These are phyloP conservation scores for Diutina sp. DNA, from an alignment of 1,139 yeast species.

Conservation along the genomic window DNA sequence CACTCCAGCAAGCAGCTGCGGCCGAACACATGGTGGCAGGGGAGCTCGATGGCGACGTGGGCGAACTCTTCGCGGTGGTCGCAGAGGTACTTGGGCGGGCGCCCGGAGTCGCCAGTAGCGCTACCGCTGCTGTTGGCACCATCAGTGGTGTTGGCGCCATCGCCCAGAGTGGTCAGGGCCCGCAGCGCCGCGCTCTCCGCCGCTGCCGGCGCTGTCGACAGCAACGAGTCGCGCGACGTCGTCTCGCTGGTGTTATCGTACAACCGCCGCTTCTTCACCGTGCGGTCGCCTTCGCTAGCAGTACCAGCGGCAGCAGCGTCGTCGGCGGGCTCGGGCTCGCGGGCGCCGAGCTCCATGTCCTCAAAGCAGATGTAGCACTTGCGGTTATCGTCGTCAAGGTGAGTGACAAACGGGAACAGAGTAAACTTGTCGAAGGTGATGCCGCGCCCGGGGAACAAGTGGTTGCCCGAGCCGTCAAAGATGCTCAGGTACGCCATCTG, in stretches of 20 bases:
- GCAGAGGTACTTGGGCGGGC: conserved; percentile 10
- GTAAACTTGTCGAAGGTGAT: conserved; percentile 40
- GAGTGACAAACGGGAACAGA: conserved; percentile 20
- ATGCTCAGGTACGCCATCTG: conserved; percentile 57
- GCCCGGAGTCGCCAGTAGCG: too few relatives aligned
- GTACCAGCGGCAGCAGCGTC: neutral
- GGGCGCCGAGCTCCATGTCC: conserved; percentile 7
- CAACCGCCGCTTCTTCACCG: conserved; percentile 3
- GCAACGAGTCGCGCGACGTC: neutral
- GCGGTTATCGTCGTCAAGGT: conserved; percentile 12
- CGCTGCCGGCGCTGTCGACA: neutral
- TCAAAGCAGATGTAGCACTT: conserved; percentile 65
- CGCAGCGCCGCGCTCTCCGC: neutral
- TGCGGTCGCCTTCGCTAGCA: conserved; percentile 3
- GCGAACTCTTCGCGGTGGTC: conserved; percentile 22
- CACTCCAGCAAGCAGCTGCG: conserved; percentile 62
- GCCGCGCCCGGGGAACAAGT: conserved; percentile 29
- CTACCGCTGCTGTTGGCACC: neutral
- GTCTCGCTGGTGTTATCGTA: neutral
- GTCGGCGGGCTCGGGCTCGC: conserved; percentile 1
- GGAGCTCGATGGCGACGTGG: conserved; percentile 61
- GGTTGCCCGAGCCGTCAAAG: conserved; percentile 17
- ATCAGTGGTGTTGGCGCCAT: neutral
- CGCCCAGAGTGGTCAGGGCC: neutral
- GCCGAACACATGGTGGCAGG: conserved; percentile 76